Evolutionary conservation across 495 filamentous ascomycete genomes (phyloP), one percentile per base, ranked within the genome.

Genomic region (Penicillium subrubescens): DNA sequence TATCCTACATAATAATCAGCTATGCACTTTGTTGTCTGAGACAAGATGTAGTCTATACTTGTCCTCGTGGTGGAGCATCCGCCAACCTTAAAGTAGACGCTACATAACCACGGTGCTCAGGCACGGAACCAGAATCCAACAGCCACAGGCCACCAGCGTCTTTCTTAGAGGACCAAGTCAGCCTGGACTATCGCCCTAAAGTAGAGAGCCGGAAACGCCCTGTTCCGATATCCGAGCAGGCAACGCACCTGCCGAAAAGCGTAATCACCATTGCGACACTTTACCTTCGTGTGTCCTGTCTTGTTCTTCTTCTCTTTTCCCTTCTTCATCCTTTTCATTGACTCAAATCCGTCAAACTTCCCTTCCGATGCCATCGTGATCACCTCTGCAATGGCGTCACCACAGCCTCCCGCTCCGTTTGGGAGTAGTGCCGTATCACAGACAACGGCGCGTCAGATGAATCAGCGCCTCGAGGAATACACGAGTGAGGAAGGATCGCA

Each of bases 351-450:
- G 46, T 56, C 17, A 15, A 17, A 33, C 14, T 25, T 34, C 25
- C 37, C n/a, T 53, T 17, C 33, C 25, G 21, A 61, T 66, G 64
- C 59, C 8, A 56, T 60, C 48, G 12, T 29, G 12, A 27, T 43
- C 11, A 44, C 55, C 31, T 23, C 44, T 23, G 21, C 44, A 23
- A 66, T 69, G 63, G 54, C 61, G 46, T 34, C 41, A 21, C 65
- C 60, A 23, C 61, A 50, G 23, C 65, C 70, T 52, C 70, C 70
- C 43, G 67, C 72, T 23, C 68, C 72, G 2, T 69, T 72, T 15
- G 71, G 67, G 35, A 67, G 62, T 21, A 43, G 57, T 19, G 59
- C 65, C 14, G 57, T 35, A 17, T 27, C 53, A 37, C 53, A 56
- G 29, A 34, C 61, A 15, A 58, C 68, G n/a, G 59, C 65, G 14